Percentiles rank a stretch among this genome's conserved stretches.
Conservation (phyloP, 805 yeast genomes). For the Cyberlindnera amylophila region DNA sequence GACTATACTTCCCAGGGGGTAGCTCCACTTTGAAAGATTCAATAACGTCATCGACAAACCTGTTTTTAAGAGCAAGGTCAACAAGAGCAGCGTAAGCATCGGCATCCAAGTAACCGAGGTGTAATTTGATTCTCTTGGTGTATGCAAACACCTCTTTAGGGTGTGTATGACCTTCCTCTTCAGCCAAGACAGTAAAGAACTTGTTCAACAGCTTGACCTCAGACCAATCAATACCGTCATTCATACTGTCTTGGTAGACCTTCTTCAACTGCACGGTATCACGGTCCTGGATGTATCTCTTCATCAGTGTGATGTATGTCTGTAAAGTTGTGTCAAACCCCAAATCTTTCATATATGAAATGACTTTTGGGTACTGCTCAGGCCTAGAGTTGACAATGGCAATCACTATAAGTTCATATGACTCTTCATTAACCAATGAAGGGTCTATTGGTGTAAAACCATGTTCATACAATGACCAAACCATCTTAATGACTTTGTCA, state of each 20-base stretch:
- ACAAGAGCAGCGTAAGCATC: conserved; percentile 37
- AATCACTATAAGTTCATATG: conserved; percentile 3
- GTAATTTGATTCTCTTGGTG: conserved; percentile 41
- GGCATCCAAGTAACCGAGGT: conserved; percentile 35
- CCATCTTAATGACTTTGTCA: too few relatives aligned
- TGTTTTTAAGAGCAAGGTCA: conserved; percentile 31
- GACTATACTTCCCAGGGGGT: conserved; percentile 26
- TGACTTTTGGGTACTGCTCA: conserved; percentile 4
- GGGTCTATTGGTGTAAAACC: conserved; percentile 1
- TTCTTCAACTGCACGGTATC: conserved; percentile 16
- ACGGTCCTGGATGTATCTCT: conserved; percentile 7
- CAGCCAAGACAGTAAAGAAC: conserved; percentile 28
- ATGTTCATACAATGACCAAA: background rate
- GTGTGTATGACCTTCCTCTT: conserved; percentile 21
- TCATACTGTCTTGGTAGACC: conserved; percentile 33
- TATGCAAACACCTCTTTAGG: conserved; percentile 27
- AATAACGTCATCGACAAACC: conserved; percentile 38
- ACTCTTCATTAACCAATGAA: background rate
- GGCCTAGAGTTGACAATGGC: conserved; percentile 7
- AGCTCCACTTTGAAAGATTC: conserved; percentile 41
- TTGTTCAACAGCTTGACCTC: conserved; percentile 22
- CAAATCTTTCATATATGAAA: conserved; percentile 2
- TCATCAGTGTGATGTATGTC: conserved; percentile 13
- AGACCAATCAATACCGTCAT: conserved; percentile 43
- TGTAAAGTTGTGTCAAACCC: conserved; percentile 6